Percentiles rank a stretch among this genome's conserved stretches.
phyloP scores from a whole-genome alignment of 768 basidiomycete species.

The Pleurotus citrinopileatus region DNA sequence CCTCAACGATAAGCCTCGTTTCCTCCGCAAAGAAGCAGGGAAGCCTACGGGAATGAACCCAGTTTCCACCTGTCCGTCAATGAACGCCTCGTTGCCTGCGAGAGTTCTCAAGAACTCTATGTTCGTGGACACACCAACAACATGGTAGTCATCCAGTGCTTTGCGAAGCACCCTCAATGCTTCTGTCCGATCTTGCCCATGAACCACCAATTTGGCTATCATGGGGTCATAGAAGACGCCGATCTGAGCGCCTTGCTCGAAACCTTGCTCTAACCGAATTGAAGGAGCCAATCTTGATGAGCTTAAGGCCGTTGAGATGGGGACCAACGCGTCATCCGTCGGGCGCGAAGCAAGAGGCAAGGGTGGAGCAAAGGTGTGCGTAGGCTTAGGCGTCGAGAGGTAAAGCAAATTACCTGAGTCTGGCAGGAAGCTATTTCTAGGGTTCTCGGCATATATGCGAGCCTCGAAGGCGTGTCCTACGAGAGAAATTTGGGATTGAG shows the following conservation, averaged over 20 bases:
- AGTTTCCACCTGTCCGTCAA: conserved; percentile 81
- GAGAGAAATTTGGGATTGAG: conserved; percentile 76
- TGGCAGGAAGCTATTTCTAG: conserved; percentile 88
- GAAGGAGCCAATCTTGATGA: conserved; percentile 45
- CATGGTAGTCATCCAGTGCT: conserved; percentile 84
- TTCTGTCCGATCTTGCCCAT: conserved; percentile 80
- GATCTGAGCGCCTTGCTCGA: conserved; percentile 73
- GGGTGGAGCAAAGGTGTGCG: conserved; percentile 62
- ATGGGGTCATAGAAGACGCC: conserved; percentile 91
- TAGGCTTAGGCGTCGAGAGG: conserved; percentile 76
- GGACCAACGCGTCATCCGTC: conserved; percentile 24
- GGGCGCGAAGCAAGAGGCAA: conserved; percentile 24
- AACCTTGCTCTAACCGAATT: conserved; percentile 89
- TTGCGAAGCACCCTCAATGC: conserved; percentile 77
- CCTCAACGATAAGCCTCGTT: conserved; percentile 1
- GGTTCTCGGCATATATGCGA: conserved; percentile 94
- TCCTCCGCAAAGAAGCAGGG: background rate
- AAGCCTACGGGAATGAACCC: conserved; percentile 82
- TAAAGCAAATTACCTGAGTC: conserved; percentile 84
- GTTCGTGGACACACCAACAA: conserved; percentile 91
- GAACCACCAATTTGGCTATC: conserved; percentile 90
- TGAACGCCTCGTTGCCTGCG: conserved; percentile 75
- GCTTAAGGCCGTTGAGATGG: conserved; percentile 26
- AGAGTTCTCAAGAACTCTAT: conserved; percentile 82
- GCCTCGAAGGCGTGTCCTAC: conserved; percentile 94